Conservation (phyloP, 2,329 filamentous ascomycete species). For the Elsinoe fawcettii region DNA sequence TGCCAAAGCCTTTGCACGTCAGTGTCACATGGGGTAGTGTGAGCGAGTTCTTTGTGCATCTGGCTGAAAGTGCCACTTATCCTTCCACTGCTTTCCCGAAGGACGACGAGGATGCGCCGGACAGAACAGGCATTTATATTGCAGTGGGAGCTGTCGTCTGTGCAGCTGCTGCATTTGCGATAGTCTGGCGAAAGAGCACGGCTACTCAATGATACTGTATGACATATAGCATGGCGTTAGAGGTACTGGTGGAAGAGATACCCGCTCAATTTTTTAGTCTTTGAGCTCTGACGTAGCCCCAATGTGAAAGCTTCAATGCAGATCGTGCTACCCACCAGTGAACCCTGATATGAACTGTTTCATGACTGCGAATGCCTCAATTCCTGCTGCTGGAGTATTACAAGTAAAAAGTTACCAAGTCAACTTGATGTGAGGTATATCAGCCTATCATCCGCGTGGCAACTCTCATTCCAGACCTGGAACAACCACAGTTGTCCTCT, state of each 20-base stretch:
- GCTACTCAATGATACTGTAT: background rate
- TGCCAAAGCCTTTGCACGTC: conserved; percentile 87
- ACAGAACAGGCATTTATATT: conserved; percentile 78
- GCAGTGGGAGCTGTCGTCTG: conserved; percentile 65
- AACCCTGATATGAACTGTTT: background rate
- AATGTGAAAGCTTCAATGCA: background rate
- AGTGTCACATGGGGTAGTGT: conserved; percentile 93
- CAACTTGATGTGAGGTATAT: background rate
- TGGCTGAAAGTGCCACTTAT: conserved; percentile 86
- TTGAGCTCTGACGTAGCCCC: background rate
- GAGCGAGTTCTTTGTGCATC: conserved; percentile 80
- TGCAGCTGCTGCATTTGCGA: conserved; percentile 50
- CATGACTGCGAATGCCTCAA: background rate
- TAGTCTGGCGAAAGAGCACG: conserved; percentile 48
- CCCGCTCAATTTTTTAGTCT: background rate
- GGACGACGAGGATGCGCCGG: conserved; percentile 74
- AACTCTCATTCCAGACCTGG: background rate
- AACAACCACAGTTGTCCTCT: background rate
- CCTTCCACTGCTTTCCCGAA: conserved; percentile 85
- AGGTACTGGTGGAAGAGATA: background rate
- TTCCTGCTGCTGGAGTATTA: background rate
- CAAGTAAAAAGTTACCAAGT: background rate
- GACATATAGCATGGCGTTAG: background rate
- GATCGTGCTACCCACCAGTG: background rate
- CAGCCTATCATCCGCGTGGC: background rate